Base-by-base conservation (phyloP, 2,329 filamentous ascomycete genomes). In the Aspergillus tanneri region DNA sequence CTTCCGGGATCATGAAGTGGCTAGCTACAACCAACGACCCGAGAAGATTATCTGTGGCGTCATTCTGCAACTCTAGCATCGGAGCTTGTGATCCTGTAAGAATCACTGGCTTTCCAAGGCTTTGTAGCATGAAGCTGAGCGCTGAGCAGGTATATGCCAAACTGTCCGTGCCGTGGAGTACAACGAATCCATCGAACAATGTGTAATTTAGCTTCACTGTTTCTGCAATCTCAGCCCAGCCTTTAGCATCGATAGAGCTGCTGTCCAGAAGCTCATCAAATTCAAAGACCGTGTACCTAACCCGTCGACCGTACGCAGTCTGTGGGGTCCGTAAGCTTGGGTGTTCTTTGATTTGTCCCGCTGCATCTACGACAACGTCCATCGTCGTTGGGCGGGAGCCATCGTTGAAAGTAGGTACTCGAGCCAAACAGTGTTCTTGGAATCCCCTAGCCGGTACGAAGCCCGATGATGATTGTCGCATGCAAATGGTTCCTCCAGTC, bases 1-100 rank as follows among this genome's bases (percentile, higher is more conserved):
- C 91, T 68, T 96, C 91, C 0, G 91, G 90, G 49, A 96, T 89
- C 73, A 90, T 87, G 65, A 95, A 95, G 51, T 93, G 93, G 25
- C 90, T 90, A 3, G 91, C 91, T 47, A 96, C 86, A 63, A 96
- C 90, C 62, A 96, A 79, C 1, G 89, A 91, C 16, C 88, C 88
- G 4, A 96, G 80, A 10, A 96, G 79, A 63, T 96, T 96, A 72
- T 95, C 90, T 28, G 90, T 87, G 8, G 90, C 91, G 68, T 96
- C 91, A 43, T 87, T 93, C 70, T 96, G 90, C 21, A 95, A 81
- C 52, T 91, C 85, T 60, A 93, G 87, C 79, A 96, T 96, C 38
- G 89, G 89, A 1, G 90, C 87, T 65, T 90, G 86, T 2, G 84
- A 87, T 1, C 86, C 86, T 3, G 91, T 96, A 40, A 96, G 77